phyloP scores from a whole-genome alignment of 306 rosid genomes.

The Carpinus fangiana region DNA sequence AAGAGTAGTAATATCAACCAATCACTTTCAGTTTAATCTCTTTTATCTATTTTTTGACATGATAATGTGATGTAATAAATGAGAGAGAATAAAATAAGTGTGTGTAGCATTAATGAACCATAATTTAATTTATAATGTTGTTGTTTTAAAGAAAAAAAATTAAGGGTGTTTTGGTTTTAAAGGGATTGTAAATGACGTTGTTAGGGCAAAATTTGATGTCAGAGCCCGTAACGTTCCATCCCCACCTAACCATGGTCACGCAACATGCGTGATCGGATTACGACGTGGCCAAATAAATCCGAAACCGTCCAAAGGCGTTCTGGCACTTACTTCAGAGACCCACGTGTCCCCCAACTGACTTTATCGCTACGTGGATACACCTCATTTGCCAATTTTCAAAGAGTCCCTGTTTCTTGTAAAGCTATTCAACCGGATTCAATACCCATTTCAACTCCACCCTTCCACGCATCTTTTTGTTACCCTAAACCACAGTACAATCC shows the following conservation, averaged over 20 bases:
- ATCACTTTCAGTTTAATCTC: too few relatives aligned
- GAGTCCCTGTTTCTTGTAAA: not conserved
- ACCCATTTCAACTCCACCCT: constrained; percentile 18
- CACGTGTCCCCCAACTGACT: constrained; percentile 12
- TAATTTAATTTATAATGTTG: too few relatives aligned
- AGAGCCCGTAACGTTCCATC: constrained; percentile 22
- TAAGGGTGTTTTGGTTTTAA: too few relatives aligned
- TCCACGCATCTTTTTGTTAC: not conserved
- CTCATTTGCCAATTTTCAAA: not conserved
- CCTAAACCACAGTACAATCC: not conserved
- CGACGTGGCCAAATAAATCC: constrained; percentile 12
- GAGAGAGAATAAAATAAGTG: too few relatives aligned
- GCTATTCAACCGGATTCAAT: not conserved
- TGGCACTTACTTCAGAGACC: not conserved
- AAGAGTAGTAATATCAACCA: too few relatives aligned
- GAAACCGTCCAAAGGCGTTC: constrained; percentile 13
- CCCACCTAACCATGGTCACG: constrained; percentile 24
- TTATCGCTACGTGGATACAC: constrained; percentile 26
- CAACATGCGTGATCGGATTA: constrained; percentile 25
- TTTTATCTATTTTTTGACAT: too few relatives aligned
- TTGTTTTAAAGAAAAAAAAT: too few relatives aligned
- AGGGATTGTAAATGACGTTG: not conserved
- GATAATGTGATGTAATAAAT: too few relatives aligned
- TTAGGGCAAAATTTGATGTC: constrained; percentile 9
- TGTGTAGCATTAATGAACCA: too few relatives aligned